A percentile compares a stretch with the other conserved stretches of the same genome.
phyloP scores from a whole-genome alignment of 225 moss, liverwort and hornwort species.

The Polytrichum formosum region DNA sequence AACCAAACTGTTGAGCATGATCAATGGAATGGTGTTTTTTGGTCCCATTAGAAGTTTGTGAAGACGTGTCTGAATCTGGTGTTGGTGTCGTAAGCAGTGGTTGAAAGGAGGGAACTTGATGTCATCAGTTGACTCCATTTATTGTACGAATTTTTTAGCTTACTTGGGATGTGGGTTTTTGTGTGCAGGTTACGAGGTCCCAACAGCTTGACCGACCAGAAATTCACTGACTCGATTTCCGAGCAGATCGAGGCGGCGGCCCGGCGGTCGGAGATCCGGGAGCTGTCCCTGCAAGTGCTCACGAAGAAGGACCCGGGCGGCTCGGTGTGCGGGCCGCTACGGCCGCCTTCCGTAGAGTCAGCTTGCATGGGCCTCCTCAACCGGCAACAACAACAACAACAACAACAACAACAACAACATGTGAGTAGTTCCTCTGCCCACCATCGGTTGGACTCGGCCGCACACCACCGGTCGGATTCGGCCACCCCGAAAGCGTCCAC shows the following conservation, averaged over 20 bases:
- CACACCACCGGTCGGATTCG: slow-evolving; percentile 32
- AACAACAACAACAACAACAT: too few species aligned
- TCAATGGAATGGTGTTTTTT: too few species aligned
- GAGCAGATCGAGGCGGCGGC: slow-evolving; percentile 54
- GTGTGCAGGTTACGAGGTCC: slow-evolving; percentile 23
- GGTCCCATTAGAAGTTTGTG: too few species aligned
- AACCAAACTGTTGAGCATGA: too few species aligned
- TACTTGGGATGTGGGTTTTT: neutral
- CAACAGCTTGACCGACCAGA: slow-evolving; percentile 32
- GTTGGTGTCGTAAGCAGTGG: too few species aligned
- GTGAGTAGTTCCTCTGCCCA: too few species aligned
- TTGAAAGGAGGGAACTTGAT: too few species aligned
- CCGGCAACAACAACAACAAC: slow-evolving; percentile 11
- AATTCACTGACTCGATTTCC: slow-evolving; percentile 35
- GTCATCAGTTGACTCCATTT: too few species aligned
- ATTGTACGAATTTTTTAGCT: too few species aligned
- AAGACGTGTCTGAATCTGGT: too few species aligned
- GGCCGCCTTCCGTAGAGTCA: slow-evolving; percentile 41
- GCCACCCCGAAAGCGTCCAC: slow-evolving; percentile 52
- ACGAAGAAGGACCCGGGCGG: slow-evolving; percentile 13
- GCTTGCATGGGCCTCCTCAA: slow-evolving; percentile 38
- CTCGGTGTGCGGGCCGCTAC: slow-evolving; percentile 12
- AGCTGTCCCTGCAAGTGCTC: slow-evolving; percentile 27
- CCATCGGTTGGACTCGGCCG: too few species aligned
- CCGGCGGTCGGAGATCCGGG: slow-evolving; percentile 35